Evolutionary conservation across 31 red algal genomes (phyloP).

Genomic region (Porphyra umbilicalis): DNA sequence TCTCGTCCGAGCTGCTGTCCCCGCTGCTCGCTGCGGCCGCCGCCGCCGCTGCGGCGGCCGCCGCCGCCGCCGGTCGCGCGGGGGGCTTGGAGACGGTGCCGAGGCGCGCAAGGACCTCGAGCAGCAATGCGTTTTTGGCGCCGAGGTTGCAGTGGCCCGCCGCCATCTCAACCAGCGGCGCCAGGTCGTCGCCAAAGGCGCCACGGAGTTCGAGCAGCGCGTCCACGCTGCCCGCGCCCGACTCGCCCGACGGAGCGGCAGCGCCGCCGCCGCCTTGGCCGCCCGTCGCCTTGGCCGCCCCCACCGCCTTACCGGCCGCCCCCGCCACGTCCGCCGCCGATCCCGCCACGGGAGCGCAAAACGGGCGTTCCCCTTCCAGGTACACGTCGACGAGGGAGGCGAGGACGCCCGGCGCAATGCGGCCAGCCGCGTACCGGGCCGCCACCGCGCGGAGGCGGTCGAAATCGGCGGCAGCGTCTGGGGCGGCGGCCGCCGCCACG

Average conservation of each 20-base stretch:
- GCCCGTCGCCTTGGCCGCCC: neutral
- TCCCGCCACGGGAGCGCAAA: constrained; percentile 10
- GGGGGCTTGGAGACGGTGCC: neutral
- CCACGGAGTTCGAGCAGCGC: constrained; percentile 83
- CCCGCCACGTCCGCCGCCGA: neutral
- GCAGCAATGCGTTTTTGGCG: constrained; percentile 66
- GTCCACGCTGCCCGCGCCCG: constrained; percentile 43
- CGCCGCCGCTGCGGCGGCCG: neutral
- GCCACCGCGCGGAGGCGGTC: neutral
- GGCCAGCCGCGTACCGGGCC: neutral
- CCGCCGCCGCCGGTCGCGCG: neutral
- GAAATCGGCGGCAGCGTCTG: neutral
- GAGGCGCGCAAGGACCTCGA: constrained; percentile 34
- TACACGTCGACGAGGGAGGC: constrained; percentile 70
- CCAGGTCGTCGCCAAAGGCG: constrained; percentile 62
- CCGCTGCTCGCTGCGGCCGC: neutral
- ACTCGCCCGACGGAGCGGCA: constrained; percentile 10
- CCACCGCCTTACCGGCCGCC: neutral
- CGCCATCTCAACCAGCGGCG: constrained; percentile 70
- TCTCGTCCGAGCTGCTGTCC: neutral
- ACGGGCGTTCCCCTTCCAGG: constrained; percentile 73
- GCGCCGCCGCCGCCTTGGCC: neutral
- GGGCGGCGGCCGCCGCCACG: neutral
- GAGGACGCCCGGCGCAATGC: neutral
- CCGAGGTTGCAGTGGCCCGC: constrained; percentile 77